Conservation (phyloP, 2,329 filamentous ascomycete species). For the Tolypocladium amazonense region DNA sequence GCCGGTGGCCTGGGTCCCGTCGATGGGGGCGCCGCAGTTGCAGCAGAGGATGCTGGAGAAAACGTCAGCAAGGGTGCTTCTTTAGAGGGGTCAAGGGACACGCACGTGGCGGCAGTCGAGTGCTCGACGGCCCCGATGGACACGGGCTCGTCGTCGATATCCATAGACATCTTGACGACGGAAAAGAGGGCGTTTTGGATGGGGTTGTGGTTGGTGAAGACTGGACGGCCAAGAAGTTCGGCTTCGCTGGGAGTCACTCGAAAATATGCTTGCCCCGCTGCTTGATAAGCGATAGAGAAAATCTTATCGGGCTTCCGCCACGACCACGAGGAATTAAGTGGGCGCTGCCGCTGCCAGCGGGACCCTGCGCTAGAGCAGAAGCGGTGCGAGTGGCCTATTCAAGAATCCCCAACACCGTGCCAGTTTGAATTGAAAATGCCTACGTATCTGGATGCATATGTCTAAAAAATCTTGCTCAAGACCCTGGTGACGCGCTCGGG, state of each 20-base stretch:
- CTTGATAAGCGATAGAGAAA: conserved; percentile 22
- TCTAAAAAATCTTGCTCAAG: conserved; percentile 55
- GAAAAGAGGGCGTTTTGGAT: conserved; percentile 4
- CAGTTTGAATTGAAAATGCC: background rate
- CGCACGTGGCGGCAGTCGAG: conserved; percentile 29
- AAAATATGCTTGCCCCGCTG: conserved; percentile 26
- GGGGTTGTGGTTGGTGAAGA: conserved; percentile 7
- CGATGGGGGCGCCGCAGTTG: conserved; percentile 93
- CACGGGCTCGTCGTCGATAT: conserved; percentile 31
- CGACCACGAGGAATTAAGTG: background rate
- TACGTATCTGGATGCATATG: background rate
- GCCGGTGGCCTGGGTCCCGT: conserved; percentile 75
- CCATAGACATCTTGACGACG: conserved; percentile 27
- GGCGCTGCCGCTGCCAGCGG: background rate
- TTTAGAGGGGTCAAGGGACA: conserved; percentile 1
- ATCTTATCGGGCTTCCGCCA: conserved; percentile 14
- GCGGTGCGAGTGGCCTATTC: background rate
- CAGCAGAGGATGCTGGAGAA: conserved; percentile 70
- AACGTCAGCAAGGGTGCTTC: background rate
- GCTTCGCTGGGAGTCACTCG: conserved; percentile 2
- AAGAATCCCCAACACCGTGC: background rate
- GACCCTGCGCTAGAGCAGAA: background rate
- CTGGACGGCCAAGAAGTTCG: conserved; percentile 9
- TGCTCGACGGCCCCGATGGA: conserved; percentile 21
- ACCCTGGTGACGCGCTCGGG: conserved; percentile 48